A percentile compares a stretch with the other conserved stretches of the same genome.
Evolutionary conservation across 2,329 filamentous ascomycete species (phyloP).

Genomic region (Blastomyces percursus): DNA sequence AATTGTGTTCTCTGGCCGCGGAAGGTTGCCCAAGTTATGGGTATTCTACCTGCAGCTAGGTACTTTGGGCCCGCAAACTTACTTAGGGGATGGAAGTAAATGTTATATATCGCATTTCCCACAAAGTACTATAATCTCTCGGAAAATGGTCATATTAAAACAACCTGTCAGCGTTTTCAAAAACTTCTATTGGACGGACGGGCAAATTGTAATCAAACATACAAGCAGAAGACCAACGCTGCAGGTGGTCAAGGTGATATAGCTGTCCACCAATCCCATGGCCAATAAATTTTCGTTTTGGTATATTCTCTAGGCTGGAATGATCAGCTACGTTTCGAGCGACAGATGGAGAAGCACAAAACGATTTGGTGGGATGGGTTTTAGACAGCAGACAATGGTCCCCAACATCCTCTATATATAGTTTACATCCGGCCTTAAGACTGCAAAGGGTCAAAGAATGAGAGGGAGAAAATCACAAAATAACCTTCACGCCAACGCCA

Average conservation of each 20-base stretch:
- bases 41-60: slow-evolving; percentile 12
- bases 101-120: slow-evolving; percentile 15
- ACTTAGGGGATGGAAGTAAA: slow-evolving; percentile 19
- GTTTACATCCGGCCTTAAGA: not conserved
- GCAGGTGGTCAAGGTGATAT: slow-evolving; percentile 3
- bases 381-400: not conserved
- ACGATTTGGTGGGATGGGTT: not conserved
- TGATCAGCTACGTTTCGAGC: not conserved
- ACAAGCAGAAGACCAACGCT: slow-evolving; percentile 1
- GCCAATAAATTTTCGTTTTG: not conserved
- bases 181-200: too few species aligned
- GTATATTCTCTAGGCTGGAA: not conserved
- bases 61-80: slow-evolving; percentile 17
- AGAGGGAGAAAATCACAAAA: not conserved
- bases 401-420: not conserved
- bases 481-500: not conserved
- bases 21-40: slow-evolving; percentile 7
- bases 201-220: not conserved
- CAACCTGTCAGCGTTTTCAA: not conserved
- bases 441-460: not conserved
- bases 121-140: not conserved
- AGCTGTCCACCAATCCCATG: not conserved
- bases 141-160: not conserved
- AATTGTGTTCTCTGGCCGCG: slow-evolving; percentile 9
- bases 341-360: not conserved